Conservation (phyloP, 805 yeast genomes). For the Wickerhamomyces silvicola region DNA sequence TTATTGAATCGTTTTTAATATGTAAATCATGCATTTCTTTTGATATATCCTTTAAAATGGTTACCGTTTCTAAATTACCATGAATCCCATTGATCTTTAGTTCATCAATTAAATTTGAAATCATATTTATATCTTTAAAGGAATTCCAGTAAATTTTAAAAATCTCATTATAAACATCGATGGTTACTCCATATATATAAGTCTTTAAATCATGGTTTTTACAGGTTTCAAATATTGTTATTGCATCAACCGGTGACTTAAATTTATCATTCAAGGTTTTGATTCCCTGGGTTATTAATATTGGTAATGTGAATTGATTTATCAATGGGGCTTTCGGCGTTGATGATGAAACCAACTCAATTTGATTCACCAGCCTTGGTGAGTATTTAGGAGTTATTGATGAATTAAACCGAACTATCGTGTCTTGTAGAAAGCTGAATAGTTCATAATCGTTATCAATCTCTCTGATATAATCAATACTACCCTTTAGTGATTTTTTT, state of each 20-base stretch:
- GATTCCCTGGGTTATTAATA: conserved; percentile 7
- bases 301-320: conserved; percentile 13
- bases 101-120: conserved; percentile 31
- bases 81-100: conserved; percentile 35
- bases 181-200: conserved; percentile 31
- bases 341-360: background rate
- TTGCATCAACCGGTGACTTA: conserved; percentile 19
- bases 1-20: background rate
- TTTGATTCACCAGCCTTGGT: background rate
- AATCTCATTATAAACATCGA: conserved; percentile 31
- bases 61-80: conserved; percentile 28
- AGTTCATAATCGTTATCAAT: no score
- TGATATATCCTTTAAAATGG: conserved; percentile 5
- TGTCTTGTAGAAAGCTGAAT: no score
- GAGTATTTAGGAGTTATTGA: conserved; percentile 1
- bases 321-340: conserved; percentile 8
- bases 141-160: conserved; percentile 31
- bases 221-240: conserved; percentile 29
- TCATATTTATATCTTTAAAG: conserved; percentile 29
- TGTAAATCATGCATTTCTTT: conserved; percentile 6
- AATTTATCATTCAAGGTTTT: conserved; percentile 5
- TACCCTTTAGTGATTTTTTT: no score
- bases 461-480: no score
- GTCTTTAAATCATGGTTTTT: conserved; percentile 27
- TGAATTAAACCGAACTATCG: no score